phyloP scores from a whole-genome alignment of 1,284 basidiomycete genomes.

The Abortiporus biennis region DNA sequence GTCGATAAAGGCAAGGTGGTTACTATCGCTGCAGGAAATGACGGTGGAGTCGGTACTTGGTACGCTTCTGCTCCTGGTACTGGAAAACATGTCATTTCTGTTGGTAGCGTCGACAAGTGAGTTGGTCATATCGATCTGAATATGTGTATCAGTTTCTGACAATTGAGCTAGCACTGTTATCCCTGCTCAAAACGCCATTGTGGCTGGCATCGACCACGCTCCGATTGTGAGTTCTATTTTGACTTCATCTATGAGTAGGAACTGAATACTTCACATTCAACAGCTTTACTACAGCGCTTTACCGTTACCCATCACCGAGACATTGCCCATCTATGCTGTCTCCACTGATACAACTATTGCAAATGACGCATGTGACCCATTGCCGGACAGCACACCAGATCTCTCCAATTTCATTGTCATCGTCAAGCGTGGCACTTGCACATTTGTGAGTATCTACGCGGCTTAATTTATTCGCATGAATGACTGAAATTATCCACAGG shows the following conservation, averaged over 20 bases:
- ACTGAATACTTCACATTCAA: no score
- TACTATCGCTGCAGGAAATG: constrained; percentile 41
- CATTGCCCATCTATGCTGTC: constrained; percentile 35
- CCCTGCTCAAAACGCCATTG: constrained; percentile 32
- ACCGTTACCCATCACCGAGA: constrained; percentile 29
- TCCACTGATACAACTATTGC: constrained; percentile 35
- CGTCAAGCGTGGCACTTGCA: constrained; percentile 46
- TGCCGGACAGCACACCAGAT: constrained; percentile 47
- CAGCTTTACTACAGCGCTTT: constrained; percentile 34
- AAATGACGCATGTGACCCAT: constrained; percentile 48
- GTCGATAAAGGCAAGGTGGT: constrained; percentile 44
- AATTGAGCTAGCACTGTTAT: no score
- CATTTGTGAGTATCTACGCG: constrained; percentile 29
- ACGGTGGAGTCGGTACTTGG: constrained; percentile 39
- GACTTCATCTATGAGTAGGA: no score
- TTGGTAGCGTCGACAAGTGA: constrained; percentile 43
- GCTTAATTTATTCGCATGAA: neutral
- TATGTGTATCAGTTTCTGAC: no score
- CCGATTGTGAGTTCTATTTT: no score
- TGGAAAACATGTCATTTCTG: constrained; percentile 42
- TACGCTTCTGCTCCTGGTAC: constrained; percentile 42
- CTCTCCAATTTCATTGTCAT: constrained; percentile 41
- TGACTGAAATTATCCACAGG: constrained; percentile 19
- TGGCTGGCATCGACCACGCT: constrained; percentile 31
- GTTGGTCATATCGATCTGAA: no score